These are phyloP conservation scores for Polymyxa betae DNA, from an alignment of 208 protist species.

Conservation along the genomic window DNA sequence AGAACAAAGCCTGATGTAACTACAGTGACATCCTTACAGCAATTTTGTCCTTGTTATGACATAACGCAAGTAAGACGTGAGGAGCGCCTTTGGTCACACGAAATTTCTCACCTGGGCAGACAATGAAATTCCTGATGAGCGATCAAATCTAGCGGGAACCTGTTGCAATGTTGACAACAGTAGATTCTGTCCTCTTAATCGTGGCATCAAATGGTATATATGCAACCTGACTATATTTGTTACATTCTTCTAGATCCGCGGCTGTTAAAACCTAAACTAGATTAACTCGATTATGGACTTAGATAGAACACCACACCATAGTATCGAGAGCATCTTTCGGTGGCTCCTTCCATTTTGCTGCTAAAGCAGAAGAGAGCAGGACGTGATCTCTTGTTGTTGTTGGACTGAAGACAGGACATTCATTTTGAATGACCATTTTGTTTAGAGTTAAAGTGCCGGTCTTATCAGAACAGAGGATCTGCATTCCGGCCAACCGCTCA, in stretches of 20 bases:
- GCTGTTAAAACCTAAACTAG: slow-evolving; percentile 3
- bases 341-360: slow-evolving; percentile 54
- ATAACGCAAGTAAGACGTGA: slow-evolving; percentile 48
- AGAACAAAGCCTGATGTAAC: neutral
- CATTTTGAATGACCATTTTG: slow-evolving; percentile 55
- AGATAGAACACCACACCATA: slow-evolving; percentile 6
- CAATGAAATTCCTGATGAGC: neutral
- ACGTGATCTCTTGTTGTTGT: slow-evolving; percentile 5
- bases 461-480: slow-evolving; percentile 90
- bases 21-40: neutral
- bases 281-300: neutral
- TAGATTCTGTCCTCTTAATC: slow-evolving; percentile 59
- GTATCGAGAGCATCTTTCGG: slow-evolving; percentile 58
- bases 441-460: slow-evolving; percentile 72
- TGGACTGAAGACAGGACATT: slow-evolving; percentile 1
- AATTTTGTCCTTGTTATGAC: slow-evolving; percentile 10
- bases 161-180: neutral
- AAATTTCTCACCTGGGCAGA: neutral
- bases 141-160: neutral
- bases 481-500: slow-evolving; percentile 73
- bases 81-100: slow-evolving; percentile 58
- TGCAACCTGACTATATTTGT: slow-evolving; percentile 52
- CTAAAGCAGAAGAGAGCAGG: slow-evolving; percentile 27
- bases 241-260: neutral
- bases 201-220: slow-evolving; percentile 60